Base-by-base conservation (phyloP, 1,284 basidiomycete genomes). In the Sparassis latifolia region DNA sequence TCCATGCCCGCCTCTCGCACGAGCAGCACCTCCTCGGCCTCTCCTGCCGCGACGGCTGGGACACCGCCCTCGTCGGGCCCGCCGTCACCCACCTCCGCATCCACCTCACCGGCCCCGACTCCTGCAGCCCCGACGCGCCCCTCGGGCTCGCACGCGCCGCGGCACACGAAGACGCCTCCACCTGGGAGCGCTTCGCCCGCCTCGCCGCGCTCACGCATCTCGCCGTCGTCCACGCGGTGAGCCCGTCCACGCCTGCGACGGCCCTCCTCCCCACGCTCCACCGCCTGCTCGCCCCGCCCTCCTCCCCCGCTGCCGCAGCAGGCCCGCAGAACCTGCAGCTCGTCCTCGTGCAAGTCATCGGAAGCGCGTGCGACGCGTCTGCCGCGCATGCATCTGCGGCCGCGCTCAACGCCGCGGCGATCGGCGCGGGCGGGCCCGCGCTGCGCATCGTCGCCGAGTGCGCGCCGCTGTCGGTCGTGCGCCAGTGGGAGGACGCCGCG, bases 11-110 rank as follows among this genome's bases (percentile, higher is more conserved):
- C 20, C 50, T 46, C 31, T 63, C 64, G 5, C 59, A 55, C 45
- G 71, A 71, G 53, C 67, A 70, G 46, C 70, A 73, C 55, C 59
- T 72, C 20, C 60, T 69, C 42, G 68, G 68, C 5, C 56, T 69
- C 2, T 63, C 67, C 9, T 70, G 67, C 42, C 65, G 69, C 30
- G 69, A 70, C 53, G 67, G 68, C 6, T 68, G 70, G 61, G 67
- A 70, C 47, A 56, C 61, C 43, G 56, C 62, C 12, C 56, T 69
- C 45, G 60, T 69, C 42, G 62, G 59, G 4, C 60, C 65, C 5
- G 54, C 64, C 29, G 63, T 68, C 30, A 68, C 68, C 2, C 69
- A 64, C 52, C 60, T 71, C 40, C 66, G 71, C 50, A 59, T 70
- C n/a, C 66, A 74, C 52, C 58, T 69, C 45, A 59, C 65, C 42